Evolutionary conservation across 192 early-diverging fungal species (phyloP).

Genomic region (Phycomyces blakesleeanus): DNA sequence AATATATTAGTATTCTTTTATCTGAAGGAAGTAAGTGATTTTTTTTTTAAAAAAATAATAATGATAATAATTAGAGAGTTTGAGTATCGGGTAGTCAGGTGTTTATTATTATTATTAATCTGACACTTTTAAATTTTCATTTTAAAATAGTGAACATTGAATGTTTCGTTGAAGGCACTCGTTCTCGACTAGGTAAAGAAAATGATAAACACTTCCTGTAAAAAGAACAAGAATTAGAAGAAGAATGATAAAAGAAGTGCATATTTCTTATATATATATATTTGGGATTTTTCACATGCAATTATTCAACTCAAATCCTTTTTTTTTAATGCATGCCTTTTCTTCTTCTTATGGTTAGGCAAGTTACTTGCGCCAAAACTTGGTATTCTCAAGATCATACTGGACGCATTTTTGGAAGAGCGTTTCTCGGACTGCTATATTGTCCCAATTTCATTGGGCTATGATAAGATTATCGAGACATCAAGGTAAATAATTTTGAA

Average conservation of each 20-base stretch:
- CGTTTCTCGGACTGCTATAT: conserved; percentile 65
- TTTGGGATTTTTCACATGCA: too few relatives aligned
- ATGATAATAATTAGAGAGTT: too few relatives aligned
- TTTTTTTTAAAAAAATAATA: too few relatives aligned
- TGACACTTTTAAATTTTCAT: not conserved
- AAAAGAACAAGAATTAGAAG: too few relatives aligned
- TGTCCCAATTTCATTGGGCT: conserved; percentile 79
- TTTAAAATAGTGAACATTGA: conserved; percentile 61
- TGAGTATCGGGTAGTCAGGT: too few relatives aligned
- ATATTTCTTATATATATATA: too few relatives aligned
- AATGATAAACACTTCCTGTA: too few relatives aligned
- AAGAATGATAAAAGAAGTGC: too few relatives aligned
- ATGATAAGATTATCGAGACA: conserved; percentile 84
- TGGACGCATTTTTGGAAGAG: conserved; percentile 64
- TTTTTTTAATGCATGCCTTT: not conserved
- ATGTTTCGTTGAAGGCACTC: conserved; percentile 81
- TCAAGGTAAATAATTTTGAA: too few relatives aligned
- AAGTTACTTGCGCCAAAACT: conserved; percentile 79
- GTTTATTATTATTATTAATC: too few relatives aligned
- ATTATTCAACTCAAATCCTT: too few relatives aligned
- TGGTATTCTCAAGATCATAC: conserved; percentile 77
- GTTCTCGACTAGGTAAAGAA: conserved; percentile 72
- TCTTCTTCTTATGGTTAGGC: conserved; percentile 13
- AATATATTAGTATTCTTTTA: conserved; percentile 71
- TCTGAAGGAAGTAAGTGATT: conserved; percentile 49